Percentiles rank a stretch among this genome's conserved stretches.
Conservation (phyloP, 768 basidiomycete genomes). For the Mycena pura region DNA sequence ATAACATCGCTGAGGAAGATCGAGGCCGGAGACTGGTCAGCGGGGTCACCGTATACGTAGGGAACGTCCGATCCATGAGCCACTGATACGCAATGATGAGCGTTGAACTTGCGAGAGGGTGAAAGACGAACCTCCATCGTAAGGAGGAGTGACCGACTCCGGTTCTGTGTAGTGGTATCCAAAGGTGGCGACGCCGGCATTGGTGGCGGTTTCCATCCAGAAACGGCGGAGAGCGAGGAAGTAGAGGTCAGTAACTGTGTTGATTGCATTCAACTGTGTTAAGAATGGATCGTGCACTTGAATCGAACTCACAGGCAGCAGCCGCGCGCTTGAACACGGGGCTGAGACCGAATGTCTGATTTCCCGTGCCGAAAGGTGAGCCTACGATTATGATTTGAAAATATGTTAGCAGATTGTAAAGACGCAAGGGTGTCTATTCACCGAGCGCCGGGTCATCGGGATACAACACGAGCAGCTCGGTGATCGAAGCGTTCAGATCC, state of each 20-base stretch:
- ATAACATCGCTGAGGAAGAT: slow-evolving; percentile 40
- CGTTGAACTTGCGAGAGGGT: too few species aligned
- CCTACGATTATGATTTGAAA: slow-evolving; percentile 28
- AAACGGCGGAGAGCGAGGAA: slow-evolving; percentile 39
- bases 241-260: slow-evolving; percentile 30
- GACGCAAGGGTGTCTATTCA: too few species aligned
- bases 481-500: slow-evolving; percentile 24
- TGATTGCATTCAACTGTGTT: too few species aligned
- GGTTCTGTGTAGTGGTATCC: slow-evolving; percentile 50
- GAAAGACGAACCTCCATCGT: slow-evolving; percentile 38
- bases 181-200: slow-evolving; percentile 38
- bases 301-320: slow-evolving; percentile 5
- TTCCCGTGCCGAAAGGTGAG: slow-evolving; percentile 49
- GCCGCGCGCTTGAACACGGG: slow-evolving; percentile 46
- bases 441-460: slow-evolving; percentile 46
- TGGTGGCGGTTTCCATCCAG: slow-evolving; percentile 42
- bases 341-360: slow-evolving; percentile 51
- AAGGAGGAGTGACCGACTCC: slow-evolving; percentile 25
- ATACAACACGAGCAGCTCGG: slow-evolving; percentile 44
- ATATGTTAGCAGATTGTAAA: background rate
- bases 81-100: slow-evolving; percentile 31
- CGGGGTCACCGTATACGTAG: slow-evolving; percentile 38
- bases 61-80: slow-evolving; percentile 38
- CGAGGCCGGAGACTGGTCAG: slow-evolving; percentile 12
- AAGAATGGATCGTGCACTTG: too few species aligned